Percentiles rank a stretch among this genome's conserved stretches.
These are phyloP conservation scores for Sporothrix brasiliensis DNA, from an alignment of 2,329 filamentous ascomycete species.

Conservation along the genomic window DNA sequence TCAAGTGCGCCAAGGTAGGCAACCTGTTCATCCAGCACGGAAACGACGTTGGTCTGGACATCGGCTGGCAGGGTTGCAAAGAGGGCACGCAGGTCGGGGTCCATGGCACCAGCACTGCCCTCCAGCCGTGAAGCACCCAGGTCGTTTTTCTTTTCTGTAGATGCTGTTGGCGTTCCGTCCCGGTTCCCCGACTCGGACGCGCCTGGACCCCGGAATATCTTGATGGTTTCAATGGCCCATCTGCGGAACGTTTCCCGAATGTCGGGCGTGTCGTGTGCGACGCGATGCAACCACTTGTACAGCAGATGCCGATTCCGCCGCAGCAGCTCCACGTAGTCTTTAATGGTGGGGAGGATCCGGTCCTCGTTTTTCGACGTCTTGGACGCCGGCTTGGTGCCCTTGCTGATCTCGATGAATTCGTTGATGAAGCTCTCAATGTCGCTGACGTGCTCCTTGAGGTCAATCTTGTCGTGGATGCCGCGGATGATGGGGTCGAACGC, in stretches of 20 bases:
- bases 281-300: constrained; percentile 72
- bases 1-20: constrained; percentile 61
- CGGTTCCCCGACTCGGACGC: too few species aligned
- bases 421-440: constrained; percentile 69
- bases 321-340: constrained; percentile 71
- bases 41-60: constrained; percentile 51
- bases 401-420: constrained; percentile 67
- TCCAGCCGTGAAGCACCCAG: constrained; percentile 33
- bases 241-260: constrained; percentile 62
- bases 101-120: constrained; percentile 48
- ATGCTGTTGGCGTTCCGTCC: background rate
- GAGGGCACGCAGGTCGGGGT: constrained; percentile 47
- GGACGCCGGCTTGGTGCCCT: constrained; percentile 45
- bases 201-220: constrained; percentile 53
- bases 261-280: constrained; percentile 68
- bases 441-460: constrained; percentile 69
- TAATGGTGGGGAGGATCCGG: constrained; percentile 60
- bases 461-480: constrained; percentile 68
- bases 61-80: constrained; percentile 52
- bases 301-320: constrained; percentile 64
- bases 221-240: constrained; percentile 62
- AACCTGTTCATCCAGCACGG: constrained; percentile 62
- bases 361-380: constrained; percentile 36
- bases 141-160: too few species aligned
- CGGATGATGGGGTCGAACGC: constrained; percentile 77